Base-by-base conservation (phyloP, 345 rosid genomes). In the Angophora floribunda region DNA sequence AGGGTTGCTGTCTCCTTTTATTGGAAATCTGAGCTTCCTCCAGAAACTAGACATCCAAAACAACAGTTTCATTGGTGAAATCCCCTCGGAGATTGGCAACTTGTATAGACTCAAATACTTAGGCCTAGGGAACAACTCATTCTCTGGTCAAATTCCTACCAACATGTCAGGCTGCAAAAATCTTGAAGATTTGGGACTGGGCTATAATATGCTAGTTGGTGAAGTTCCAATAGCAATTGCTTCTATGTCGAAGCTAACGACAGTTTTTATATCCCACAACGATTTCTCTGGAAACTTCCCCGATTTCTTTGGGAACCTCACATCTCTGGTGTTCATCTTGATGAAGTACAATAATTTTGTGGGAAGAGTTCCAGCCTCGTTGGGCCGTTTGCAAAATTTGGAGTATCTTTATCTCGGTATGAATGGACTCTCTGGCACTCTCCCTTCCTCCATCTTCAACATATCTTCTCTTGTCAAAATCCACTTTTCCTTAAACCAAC, bases 371-470 rank as follows among this genome's bases (percentile, higher is more conserved):
- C 93, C 89, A 3, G 61, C 51, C 32, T 45, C 59, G 7, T 30
- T 89, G 5, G 89, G 86, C 52, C 67, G 17, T 10, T 59, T 89
- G 26, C 55, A 28, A 57, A 87, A 85, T 51, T 86, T 91, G 26
- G 1, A 28, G 19, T 0, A 1, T 16, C n/a, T 89, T 47, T 14
- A 0, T n/a, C 28, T 90, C 9, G 59, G 85, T 22, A 8, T 5
- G 2, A 92, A 84, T 78, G 15, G 51, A 26, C 9, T 91, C 14
- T 52, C 53, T 5, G 91, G 91, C 24, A 41, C 86, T 2, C 17
- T 89, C 24, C 93, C 90, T 78, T 45, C 88, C 11, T 57, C 88
- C 5, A 19, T 91, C 13, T 89, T 63, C 59, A 86, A 90, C 87
- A n/a, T 91, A 10, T 86, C 92, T 24, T 89, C 87, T 9, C 50